Conservation (phyloP, 108 stramenopile species). For the Fragilaria crotonensis region DNA sequence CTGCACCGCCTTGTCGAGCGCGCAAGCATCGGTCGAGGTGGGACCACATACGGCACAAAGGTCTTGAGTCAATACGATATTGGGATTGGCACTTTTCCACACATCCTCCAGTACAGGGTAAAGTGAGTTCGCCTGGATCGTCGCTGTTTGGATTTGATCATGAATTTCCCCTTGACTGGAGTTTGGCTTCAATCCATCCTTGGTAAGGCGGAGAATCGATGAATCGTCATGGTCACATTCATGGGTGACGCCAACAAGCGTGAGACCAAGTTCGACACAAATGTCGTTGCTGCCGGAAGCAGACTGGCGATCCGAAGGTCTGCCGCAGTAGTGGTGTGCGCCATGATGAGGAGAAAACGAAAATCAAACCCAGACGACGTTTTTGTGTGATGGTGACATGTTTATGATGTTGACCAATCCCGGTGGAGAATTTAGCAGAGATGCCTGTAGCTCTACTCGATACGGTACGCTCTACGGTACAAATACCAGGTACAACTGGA, state of each 20-base stretch:
- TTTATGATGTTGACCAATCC: too few relatives aligned
- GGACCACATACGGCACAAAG: conserved; percentile 88
- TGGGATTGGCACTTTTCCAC: conserved; percentile 45
- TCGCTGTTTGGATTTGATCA: conserved; percentile 14
- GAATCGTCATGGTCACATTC: conserved; percentile 36
- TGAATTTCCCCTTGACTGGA: conserved; percentile 37
- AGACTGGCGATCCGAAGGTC: conserved; percentile 60
- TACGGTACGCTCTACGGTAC: too few relatives aligned
- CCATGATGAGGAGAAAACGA: too few relatives aligned
- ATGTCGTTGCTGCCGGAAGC: conserved; percentile 73
- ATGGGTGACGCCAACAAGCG: conserved; percentile 71
- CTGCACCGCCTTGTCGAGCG: neutral
- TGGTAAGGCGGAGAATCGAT: conserved; percentile 19
- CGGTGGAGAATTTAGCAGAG: too few relatives aligned
- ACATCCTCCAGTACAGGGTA: conserved; percentile 53
- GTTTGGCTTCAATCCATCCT: conserved; percentile 21
- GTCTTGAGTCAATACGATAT: conserved; percentile 80
- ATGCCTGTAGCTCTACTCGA: too few relatives aligned
- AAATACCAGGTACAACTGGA: too few relatives aligned
- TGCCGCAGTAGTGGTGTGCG: too few relatives aligned
- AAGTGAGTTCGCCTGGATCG: conserved; percentile 19
- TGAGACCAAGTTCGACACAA: conserved; percentile 58
- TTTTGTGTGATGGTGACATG: too few relatives aligned
- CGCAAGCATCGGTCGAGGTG: conserved; percentile 36
- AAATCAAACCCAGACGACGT: too few relatives aligned